Evolutionary conservation across 2,329 filamentous ascomycete genomes (phyloP), one percentile per base, ranked within the genome.

Genomic region (Cercospora citrullina): DNA sequence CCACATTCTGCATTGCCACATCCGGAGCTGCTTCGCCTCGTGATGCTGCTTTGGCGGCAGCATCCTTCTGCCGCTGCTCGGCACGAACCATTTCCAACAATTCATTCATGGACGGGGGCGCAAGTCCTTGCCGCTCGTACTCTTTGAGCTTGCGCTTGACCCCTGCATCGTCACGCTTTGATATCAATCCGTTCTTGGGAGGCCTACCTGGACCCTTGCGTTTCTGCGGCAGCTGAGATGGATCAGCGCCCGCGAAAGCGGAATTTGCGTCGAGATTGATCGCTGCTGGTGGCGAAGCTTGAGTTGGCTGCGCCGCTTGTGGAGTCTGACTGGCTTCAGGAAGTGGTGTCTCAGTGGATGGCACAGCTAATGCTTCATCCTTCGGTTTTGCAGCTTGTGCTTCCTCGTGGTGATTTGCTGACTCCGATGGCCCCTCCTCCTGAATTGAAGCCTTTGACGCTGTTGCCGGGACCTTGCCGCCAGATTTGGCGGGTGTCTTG

Each of bases 101-200:
- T 48, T 72, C 73, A 16, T 75, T 71, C 53, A 77, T 69, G 5
- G 74, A 70, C 3, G 77, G 78, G 12, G 73, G 60, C 5, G 70
- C 66, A 21, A 72, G 63, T 75, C 76, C 76, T 42, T 68, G 63
- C 58, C 77, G 78, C 42, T 79, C 75, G 60, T 75, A 76, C 68
- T 80, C 78, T 67, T 75, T 79, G 66, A 69, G 75, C 73, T 69
- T 81, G 36, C 75, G 72, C 63, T 76, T 78, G 57, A 77, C 75
- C 31, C 74, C 73, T 7, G 75, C 69, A 67, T 77, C 72, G 66
- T 93, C 90, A 66, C 91, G 85, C 79, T 93, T 93, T 1, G 91
- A 94, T 87, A 93, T 92, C 76, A 93, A 86, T 30, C 91, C 91
- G 75, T 94, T 91, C 81, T 94, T 94, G 0, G 91, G 91, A 21